A percentile compares a stretch with the other conserved stretches of the same genome.
Conservation (phyloP, 768 basidiomycete genomes). For the Tricholomella constricta region DNA sequence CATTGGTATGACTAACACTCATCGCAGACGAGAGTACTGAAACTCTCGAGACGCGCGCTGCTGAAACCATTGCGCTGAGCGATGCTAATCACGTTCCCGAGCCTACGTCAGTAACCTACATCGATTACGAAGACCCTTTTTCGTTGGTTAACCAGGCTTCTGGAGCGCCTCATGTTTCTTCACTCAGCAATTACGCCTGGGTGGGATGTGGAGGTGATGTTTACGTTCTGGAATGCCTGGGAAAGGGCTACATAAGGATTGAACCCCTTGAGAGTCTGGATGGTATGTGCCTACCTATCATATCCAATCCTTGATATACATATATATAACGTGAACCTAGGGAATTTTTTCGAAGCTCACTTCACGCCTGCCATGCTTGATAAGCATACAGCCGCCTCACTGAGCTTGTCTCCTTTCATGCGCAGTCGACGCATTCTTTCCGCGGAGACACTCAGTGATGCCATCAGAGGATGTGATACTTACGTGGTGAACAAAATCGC, state of each 20-base stretch:
- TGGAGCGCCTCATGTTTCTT: conserved; percentile 54
- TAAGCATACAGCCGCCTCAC: conserved; percentile 39
- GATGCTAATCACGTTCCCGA: conserved; percentile 43
- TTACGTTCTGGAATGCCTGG: conserved; percentile 77
- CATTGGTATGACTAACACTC: conserved; percentile 1
- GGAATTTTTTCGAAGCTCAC: conserved; percentile 46
- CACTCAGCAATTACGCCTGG: conserved; percentile 69
- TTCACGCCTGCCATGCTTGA: conserved; percentile 57
- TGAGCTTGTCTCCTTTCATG: conserved; percentile 56
- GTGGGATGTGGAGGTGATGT: conserved; percentile 72
- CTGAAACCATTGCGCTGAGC: conserved; percentile 24
- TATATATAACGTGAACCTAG: background rate
- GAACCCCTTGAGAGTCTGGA: conserved; percentile 42
- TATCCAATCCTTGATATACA: background rate
- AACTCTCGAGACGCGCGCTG: conserved; percentile 45
- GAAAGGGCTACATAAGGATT: conserved; percentile 67
- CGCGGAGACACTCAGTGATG: conserved; percentile 56
- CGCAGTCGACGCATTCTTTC: conserved; percentile 53
- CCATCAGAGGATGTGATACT: conserved; percentile 69
- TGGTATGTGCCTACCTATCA: conserved; percentile 24
- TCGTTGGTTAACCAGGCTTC: conserved; percentile 50
- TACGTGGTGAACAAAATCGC: conserved; percentile 61
- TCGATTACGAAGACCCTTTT: conserved; percentile 78
- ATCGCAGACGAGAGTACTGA: conserved; percentile 52
- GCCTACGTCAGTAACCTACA: conserved; percentile 68